These are phyloP conservation scores for Aspergillus pseudoglaucus DNA, from an alignment of 2,329 filamentous ascomycete species.

Conservation along the genomic window DNA sequence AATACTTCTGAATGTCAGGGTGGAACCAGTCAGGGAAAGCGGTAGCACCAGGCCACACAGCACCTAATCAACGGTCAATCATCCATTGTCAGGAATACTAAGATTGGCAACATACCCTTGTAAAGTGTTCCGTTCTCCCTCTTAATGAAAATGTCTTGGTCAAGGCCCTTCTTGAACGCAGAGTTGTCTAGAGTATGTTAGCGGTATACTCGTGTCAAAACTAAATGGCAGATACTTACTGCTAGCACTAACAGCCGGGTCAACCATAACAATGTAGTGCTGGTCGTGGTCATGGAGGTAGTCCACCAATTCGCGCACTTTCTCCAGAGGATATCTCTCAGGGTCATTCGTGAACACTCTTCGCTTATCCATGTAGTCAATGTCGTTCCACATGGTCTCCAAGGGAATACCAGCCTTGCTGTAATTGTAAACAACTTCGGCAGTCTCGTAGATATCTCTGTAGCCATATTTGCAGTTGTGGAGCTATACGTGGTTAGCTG, in stretches of 20 bases:
- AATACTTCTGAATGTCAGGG: constrained; percentile 57
- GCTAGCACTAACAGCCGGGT: constrained; percentile 43
- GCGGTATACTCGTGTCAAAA: background rate
- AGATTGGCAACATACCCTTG: constrained; percentile 27
- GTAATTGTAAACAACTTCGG: constrained; percentile 40
- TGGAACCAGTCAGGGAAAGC: constrained; percentile 75
- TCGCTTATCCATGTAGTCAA: constrained; percentile 36
- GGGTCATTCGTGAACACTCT: constrained; percentile 36
- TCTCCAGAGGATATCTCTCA: constrained; percentile 31
- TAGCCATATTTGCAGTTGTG: constrained; percentile 63
- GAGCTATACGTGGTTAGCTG: constrained; percentile 19
- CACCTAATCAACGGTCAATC: constrained; percentile 37
- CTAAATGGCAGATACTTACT: constrained; percentile 16
- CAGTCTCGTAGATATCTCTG: constrained; percentile 41
- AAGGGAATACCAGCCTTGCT: constrained; percentile 36
- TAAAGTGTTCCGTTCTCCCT: constrained; percentile 49
- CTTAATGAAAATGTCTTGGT: constrained; percentile 51
- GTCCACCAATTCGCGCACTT: constrained; percentile 58
- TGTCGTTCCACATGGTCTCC: constrained; percentile 43
- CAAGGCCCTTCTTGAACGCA: constrained; percentile 56
- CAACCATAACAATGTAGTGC: constrained; percentile 72
- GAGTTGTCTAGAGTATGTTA: constrained; percentile 38
- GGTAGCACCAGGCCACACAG: constrained; percentile 71
- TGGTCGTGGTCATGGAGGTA: constrained; percentile 62
- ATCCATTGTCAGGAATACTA: background rate